Evolutionary conservation across 1,284 basidiomycete species (phyloP).

Genomic region (Pascua guehoae): DNA sequence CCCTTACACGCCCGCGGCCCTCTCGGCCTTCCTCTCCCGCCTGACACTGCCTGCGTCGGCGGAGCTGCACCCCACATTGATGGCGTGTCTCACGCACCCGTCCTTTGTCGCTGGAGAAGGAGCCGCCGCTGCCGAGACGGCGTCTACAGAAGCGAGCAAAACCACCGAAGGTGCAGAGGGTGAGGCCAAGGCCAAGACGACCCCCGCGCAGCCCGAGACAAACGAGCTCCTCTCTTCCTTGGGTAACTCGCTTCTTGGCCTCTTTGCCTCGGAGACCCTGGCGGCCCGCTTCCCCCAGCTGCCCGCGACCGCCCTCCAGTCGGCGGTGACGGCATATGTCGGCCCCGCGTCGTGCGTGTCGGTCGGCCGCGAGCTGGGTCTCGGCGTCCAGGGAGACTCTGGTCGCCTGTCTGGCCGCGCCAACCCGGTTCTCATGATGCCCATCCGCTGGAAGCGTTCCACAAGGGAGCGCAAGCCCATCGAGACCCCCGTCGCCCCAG

Average conservation of each 20-base stretch:
- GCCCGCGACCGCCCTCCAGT: constrained; percentile 83
- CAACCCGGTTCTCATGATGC: constrained; percentile 24
- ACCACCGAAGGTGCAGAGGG: neutral
- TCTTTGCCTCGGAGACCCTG: constrained; percentile 84
- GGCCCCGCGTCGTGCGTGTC: constrained; percentile 77
- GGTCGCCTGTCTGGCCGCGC: constrained; percentile 9
- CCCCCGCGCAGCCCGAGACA: constrained; percentile 56
- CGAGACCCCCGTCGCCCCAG: constrained; percentile 21
- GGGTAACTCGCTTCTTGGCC: constrained; percentile 86
- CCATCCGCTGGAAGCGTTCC: constrained; percentile 53
- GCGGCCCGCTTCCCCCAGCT: constrained; percentile 82
- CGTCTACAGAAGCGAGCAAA: neutral
- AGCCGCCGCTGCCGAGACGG: neutral
- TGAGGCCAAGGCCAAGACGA: constrained; percentile 18
- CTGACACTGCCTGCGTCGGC: constrained; percentile 34
- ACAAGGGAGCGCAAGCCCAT: constrained; percentile 58
- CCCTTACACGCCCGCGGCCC: constrained; percentile 26
- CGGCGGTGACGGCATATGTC: constrained; percentile 84
- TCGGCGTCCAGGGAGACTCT: constrained; percentile 31
- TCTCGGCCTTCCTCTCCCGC: constrained; percentile 41
- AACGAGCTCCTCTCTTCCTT: constrained; percentile 77
- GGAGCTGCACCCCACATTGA: constrained; percentile 29
- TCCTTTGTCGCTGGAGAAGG: constrained; percentile 57
- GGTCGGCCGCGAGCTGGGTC: constrained; percentile 72
- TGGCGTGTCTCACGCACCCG: constrained; percentile 62